These are phyloP conservation scores for Rhizopus arrhizus DNA, from an alignment of 371 early-diverging fungal genomes.

Conservation along the genomic window DNA sequence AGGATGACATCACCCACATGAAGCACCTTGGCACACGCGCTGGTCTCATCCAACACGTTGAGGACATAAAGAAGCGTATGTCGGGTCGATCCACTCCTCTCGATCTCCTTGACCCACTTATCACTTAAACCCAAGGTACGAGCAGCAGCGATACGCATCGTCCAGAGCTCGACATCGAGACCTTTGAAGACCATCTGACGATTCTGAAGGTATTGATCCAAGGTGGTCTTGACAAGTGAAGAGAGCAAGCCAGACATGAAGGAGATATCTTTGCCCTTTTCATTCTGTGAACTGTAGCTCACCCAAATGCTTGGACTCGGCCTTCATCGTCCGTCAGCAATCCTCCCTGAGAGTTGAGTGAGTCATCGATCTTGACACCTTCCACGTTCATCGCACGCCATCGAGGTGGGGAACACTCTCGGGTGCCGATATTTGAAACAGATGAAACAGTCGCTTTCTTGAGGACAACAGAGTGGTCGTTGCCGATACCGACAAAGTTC, in stretches of 20 bases:
- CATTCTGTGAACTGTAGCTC: slow-evolving; percentile 66
- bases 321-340: slow-evolving; percentile 75
- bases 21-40: slow-evolving; percentile 57
- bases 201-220: slow-evolving; percentile 48
- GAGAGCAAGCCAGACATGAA: slow-evolving; percentile 66
- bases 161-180: slow-evolving; percentile 78
- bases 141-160: slow-evolving; percentile 78
- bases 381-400: slow-evolving; percentile 79
- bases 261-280: slow-evolving; percentile 54
- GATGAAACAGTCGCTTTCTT: slow-evolving; percentile 63
- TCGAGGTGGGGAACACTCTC: slow-evolving; percentile 63
- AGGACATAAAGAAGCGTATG: slow-evolving; percentile 72
- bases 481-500: slow-evolving; percentile 62
- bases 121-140: slow-evolving; percentile 79
- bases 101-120: slow-evolving; percentile 65
- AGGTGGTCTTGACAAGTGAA: slow-evolving; percentile 35
- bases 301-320: slow-evolving; percentile 76
- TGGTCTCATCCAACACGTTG: slow-evolving; percentile 61
- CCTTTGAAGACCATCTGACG: slow-evolving; percentile 54
- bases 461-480: slow-evolving; percentile 60
- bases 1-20: slow-evolving; percentile 87
- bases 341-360: slow-evolving; percentile 65
- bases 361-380: slow-evolving; percentile 70
- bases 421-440: slow-evolving; percentile 63
- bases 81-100: slow-evolving; percentile 67